Percentiles rank a stretch among this genome's conserved stretches.
phyloP scores from a whole-genome alignment of 1,284 basidiomycete species.

The Omphalotus olearius region DNA sequence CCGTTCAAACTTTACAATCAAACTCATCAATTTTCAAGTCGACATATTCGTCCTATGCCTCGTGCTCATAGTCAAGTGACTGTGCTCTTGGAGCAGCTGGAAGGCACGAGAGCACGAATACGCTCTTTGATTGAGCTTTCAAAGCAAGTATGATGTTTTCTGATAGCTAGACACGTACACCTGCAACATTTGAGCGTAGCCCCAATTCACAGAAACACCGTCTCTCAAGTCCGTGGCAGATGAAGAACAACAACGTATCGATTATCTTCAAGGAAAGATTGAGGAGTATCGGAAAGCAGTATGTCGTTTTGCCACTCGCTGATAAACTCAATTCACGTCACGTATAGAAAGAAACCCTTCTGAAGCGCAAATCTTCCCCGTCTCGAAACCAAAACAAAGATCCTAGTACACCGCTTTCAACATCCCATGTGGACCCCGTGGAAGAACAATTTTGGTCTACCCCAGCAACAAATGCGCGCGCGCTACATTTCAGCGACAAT shows the following conservation, averaged over 20 bases:
- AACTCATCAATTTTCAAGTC: constrained; percentile 31
- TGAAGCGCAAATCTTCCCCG: constrained; percentile 18
- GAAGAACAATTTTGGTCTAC: constrained; percentile 62
- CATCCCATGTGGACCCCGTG: constrained; percentile 25
- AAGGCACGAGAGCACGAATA: constrained; percentile 49
- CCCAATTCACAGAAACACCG: constrained; percentile 28
- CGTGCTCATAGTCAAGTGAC: constrained; percentile 56
- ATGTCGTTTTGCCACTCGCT: constrained; percentile 10
- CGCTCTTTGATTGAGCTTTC: constrained; percentile 40
- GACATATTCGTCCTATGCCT: constrained; percentile 67
- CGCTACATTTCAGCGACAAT: constrained; percentile 57
- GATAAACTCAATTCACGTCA: constrained; percentile 13
- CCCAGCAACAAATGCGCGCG: constrained; percentile 48
- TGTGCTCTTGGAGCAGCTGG: constrained; percentile 50
- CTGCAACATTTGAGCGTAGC: constrained; percentile 25
- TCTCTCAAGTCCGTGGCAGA: constrained; percentile 40
- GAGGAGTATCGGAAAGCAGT: constrained; percentile 50
- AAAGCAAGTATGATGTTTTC: constrained; percentile 45
- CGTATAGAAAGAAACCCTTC: constrained; percentile 40
- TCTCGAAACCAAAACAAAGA: background rate
- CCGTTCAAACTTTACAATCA: background rate
- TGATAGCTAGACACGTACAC: constrained; percentile 3
- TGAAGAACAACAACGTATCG: constrained; percentile 56
- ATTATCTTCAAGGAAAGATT: constrained; percentile 49
- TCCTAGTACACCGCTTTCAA: constrained; percentile 12